Evolutionary conservation across 495 filamentous ascomycete genomes (phyloP), one percentile per base, ranked within the genome.

Genomic region (Elasticomyces elasticus): DNA sequence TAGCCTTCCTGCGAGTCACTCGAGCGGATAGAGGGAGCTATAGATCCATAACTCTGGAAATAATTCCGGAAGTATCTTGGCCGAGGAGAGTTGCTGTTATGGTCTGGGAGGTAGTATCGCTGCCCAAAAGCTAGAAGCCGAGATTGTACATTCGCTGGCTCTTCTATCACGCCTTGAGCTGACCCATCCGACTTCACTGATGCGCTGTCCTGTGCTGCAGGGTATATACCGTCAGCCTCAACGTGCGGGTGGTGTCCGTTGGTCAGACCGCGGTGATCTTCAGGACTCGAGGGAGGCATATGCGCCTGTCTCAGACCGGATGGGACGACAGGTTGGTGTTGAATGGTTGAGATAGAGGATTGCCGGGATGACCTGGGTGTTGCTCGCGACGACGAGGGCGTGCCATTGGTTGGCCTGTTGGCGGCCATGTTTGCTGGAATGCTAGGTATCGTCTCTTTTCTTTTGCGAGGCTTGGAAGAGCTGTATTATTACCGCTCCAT

Each of bases 51-150:
- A 38, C 72, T 70, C 24, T 74, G 65, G 9, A 73, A 69, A 35
- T 70, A 40, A 12, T 27, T 69, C 24, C 74, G 66, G 11, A 72
- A 69, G 33, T 70, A 76, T 49, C 69, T 69, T 1, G 79, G 71
- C n/a, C 76, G 74, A 11, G 86, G 84, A 15, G 84, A 88, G 66
- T 89, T 87, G n/a, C 83, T 84, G 53, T 87, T 87, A 68, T 90
- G 85, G 56, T 80, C 71, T 64, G 62, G 71, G 45, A 44, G 54
- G 22, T 59, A 49, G 43, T 69, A 66, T 59, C 64, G 67, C 30
- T 64, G 28, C 35, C 58, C 49, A 23, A 64, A 54, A 25, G 31
- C 42, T 19, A 69, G 56, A 35, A 71, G 52, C 25, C 57, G 41
- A 11, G 66, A 51, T 24, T 49, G 50, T 40, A 25, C 26, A 17